Conservation (phyloP, 140 eudicot species). For the Oenanthe javanica region DNA sequence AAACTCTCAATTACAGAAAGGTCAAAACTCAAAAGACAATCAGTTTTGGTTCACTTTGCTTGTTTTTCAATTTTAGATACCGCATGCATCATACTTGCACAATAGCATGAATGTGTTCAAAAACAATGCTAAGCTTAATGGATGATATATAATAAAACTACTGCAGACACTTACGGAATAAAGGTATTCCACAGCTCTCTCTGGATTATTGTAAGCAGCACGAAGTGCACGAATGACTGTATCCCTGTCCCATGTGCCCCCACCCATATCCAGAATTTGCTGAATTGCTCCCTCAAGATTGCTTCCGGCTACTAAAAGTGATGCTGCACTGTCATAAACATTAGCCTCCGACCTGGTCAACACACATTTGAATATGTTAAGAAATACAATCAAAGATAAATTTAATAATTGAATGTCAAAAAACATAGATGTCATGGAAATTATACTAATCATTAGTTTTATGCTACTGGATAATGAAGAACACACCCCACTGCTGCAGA, state of each 20-base stretch:
- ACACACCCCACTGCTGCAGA: constrained; percentile 47
- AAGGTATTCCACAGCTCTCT: constrained; percentile 89
- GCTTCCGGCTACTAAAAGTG: constrained; percentile 75
- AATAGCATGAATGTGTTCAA: background rate
- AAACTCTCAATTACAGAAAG: background rate
- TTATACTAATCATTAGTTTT: background rate
- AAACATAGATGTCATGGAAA: background rate
- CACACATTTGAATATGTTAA: constrained; percentile 14
- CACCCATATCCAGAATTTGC: constrained; percentile 95
- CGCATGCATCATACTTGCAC: background rate
- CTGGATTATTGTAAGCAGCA: constrained; percentile 91
- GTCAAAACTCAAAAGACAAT: background rate
- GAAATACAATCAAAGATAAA: constrained; percentile 4
- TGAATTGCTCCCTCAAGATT: constrained; percentile 67
- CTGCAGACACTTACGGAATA: constrained; percentile 51
- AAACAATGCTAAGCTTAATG: background rate
- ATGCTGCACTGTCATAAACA: constrained; percentile 79
- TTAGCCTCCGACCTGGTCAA: constrained; percentile 42
- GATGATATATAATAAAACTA: background rate
- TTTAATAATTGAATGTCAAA: background rate
- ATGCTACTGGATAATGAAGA: background rate
- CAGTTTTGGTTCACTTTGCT: background rate
- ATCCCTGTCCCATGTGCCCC: constrained; percentile 89
- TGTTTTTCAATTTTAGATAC: background rate
- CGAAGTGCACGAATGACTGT: constrained; percentile 90